Evolutionary conservation across 2,329 filamentous ascomycete genomes (phyloP).

Genomic region (Neofusicoccum kwambonambiense): DNA sequence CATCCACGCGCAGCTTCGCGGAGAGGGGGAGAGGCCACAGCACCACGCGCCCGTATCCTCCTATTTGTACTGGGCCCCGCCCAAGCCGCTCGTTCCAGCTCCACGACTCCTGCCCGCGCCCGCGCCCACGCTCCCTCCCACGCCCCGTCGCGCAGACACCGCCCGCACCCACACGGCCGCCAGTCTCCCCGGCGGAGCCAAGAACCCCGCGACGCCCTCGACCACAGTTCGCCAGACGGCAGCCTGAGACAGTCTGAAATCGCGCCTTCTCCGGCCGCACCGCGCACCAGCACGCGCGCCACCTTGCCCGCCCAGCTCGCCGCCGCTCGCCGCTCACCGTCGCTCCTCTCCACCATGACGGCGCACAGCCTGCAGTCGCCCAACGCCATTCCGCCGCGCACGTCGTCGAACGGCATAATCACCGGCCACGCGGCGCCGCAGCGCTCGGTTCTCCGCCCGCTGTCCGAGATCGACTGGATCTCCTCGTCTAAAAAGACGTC

Average conservation of each 20-base stretch:
- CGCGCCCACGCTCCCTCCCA: neutral
- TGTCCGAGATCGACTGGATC: conserved; percentile 41
- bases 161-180: too few species aligned
- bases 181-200: neutral
- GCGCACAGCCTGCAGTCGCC: conserved; percentile 27
- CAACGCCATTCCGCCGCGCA: conserved; percentile 42
- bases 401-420: conserved; percentile 35
- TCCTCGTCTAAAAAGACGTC: conserved; percentile 36
- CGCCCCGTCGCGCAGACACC: neutral
- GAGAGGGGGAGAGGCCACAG: conserved; percentile 2
- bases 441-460: conserved; percentile 32
- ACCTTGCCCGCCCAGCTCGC: neutral
- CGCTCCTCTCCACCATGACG: conserved; percentile 3
- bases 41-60: conserved; percentile 10
- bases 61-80: conserved; percentile 8
- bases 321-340: neutral
- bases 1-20: neutral
- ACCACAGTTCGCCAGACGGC: neutral
- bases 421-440: conserved; percentile 22
- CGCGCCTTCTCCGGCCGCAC: neutral
- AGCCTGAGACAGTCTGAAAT: conserved; percentile 1
- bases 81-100: neutral
- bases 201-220: neutral
- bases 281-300: too few species aligned
- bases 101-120: too few species aligned